Conservation (phyloP, 345 rosid genomes). For the Stellera chamaejasme region DNA sequence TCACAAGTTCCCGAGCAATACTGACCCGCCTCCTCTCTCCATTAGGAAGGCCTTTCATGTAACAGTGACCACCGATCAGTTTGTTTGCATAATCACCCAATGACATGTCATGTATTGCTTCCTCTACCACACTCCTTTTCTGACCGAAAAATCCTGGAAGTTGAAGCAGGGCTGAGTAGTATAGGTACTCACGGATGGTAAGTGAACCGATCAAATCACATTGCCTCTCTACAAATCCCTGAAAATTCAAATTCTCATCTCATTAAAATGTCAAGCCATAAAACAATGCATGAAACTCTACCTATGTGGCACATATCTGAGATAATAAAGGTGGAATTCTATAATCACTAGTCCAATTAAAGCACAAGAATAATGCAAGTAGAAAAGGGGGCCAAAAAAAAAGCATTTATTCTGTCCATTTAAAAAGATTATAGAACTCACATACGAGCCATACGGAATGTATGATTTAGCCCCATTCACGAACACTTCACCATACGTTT, state of each 20-base stretch:
- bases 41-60: slow-evolving; percentile 79
- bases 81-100: slow-evolving; percentile 85
- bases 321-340: background rate
- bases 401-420: background rate
- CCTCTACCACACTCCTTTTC: slow-evolving; percentile 90
- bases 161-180: slow-evolving; percentile 95
- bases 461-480: slow-evolving; percentile 61
- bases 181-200: slow-evolving; percentile 83
- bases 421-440: slow-evolving; percentile 33
- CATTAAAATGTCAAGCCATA: slow-evolving; percentile 12
- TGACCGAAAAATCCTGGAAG: slow-evolving; percentile 93
- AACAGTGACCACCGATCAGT: slow-evolving; percentile 93
- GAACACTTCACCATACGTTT: slow-evolving; percentile 79
- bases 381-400: slow-evolving; percentile 1
- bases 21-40: slow-evolving; percentile 98
- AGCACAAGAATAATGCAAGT: background rate
- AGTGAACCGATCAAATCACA: slow-evolving; percentile 76
- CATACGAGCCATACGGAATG: slow-evolving; percentile 88
- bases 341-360: background rate
- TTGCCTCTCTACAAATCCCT: slow-evolving; percentile 96
- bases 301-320: too few relatives aligned
- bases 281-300: background rate
- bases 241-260: slow-evolving; percentile 11
- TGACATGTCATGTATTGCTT: slow-evolving; percentile 97
- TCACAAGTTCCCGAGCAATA: slow-evolving; percentile 98